Evolutionary conservation across 2,329 filamentous ascomycete genomes (phyloP), one percentile per base, ranked within the genome.

Genomic region (Colletotrichum spaethianum): DNA sequence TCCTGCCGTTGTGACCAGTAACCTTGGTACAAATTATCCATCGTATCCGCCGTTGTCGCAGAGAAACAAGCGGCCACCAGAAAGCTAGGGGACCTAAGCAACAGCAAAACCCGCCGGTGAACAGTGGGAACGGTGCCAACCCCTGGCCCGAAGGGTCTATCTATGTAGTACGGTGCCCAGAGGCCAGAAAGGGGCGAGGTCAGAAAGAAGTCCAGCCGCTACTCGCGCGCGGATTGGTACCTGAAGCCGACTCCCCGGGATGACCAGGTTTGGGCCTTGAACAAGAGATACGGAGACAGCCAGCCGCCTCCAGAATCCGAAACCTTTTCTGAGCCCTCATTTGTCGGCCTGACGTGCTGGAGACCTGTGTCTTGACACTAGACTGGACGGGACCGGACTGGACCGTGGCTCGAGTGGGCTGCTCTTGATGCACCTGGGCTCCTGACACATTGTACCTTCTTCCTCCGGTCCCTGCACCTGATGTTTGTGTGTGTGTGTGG

Each of bases 301-400:
- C 61, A 68, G 52, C 57, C 59, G 68, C 36, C 36, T 40, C 53
- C 36, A 59, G 65, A 52, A 63, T 72, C 65, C 69, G 69, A 69
- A 69, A 63, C 69, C 69, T 18, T 63, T 42, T 56, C 52, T 46
- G 65, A 61, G 53, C 66, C 42, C 33, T 70, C 53, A 72, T 70
- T 72, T 64, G 70, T 38, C n/a, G 46, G 36, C 52, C 36, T 40
- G 52, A 40, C 40, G n/a, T 63, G 64, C 57, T 68, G 57, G 42
- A 28, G 50, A 62, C 56, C 42, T 28, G 38, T 53, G 69, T 69
- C 62, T 60, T 55, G 67, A 66, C 44, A 31, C 61, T 60, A 70
- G 59, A 60, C 53, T 60, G 53, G 66, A 72, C 53, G 46, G 70
- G 59, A 63, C 69, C 59, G 65, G 69, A 63, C 69, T 72, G 65